Conservation (phyloP, 1,139 yeast species). For the Geotrichum phurueaensis region DNA sequence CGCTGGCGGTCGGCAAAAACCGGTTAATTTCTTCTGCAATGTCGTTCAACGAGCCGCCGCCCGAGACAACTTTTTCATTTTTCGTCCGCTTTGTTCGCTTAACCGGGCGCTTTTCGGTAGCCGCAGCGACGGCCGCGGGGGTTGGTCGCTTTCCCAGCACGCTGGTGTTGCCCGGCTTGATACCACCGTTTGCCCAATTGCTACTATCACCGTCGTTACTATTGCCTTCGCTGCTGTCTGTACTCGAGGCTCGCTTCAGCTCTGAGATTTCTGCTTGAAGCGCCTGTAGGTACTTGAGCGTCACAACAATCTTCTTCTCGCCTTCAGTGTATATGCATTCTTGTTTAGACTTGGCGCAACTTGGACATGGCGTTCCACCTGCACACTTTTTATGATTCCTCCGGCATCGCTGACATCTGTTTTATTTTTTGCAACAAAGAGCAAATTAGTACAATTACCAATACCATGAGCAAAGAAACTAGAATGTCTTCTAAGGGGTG, state of each 20-base stretch:
- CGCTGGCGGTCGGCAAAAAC: conserved; percentile 3
- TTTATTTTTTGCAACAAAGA: neutral
- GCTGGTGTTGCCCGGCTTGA: neutral
- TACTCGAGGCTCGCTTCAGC: conserved; percentile 35
- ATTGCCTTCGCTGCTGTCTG: conserved; percentile 27
- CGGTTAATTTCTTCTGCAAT: conserved; percentile 7
- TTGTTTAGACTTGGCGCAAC: conserved; percentile 54
- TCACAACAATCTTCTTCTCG: conserved; percentile 69
- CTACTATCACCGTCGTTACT: neutral
- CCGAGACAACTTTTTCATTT: neutral
- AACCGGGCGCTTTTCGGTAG: neutral
- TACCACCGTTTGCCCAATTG: neutral
- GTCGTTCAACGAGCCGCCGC: neutral
- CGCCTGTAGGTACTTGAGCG: conserved; percentile 63
- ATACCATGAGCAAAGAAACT: too few species aligned
- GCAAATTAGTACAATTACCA: neutral
- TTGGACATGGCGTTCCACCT: conserved; percentile 70
- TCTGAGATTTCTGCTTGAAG: conserved; percentile 62
- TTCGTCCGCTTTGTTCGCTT: neutral
- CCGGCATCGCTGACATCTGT: conserved; percentile 59
- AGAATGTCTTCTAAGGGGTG: neutral
- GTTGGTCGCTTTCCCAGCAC: neutral
- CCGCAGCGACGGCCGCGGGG: neutral
- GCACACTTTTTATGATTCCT: conserved; percentile 75
- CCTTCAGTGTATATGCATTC: conserved; percentile 74